Evolutionary conservation across 2,329 filamentous ascomycete species (phyloP).

Genomic region (Cytospora mali): DNA sequence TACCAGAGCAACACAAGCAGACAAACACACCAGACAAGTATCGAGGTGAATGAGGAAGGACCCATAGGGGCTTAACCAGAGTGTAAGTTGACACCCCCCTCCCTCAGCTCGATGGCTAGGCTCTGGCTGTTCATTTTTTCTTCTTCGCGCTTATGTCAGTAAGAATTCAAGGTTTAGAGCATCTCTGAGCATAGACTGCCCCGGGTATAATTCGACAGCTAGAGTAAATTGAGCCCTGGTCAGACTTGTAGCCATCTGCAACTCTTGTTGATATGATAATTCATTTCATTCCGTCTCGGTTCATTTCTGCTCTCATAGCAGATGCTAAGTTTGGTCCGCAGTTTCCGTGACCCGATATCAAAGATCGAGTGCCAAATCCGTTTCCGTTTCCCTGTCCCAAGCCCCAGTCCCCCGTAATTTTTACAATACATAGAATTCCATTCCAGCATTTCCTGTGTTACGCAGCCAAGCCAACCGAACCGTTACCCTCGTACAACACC

Average conservation of each 20-base stretch:
- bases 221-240: not conserved
- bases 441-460: conserved; percentile 3
- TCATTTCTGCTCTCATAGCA: conserved; percentile 10
- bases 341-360: not conserved
- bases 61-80: not conserved
- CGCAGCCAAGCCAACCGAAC: conserved; percentile 14
- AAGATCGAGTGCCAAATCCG: conserved; percentile 9
- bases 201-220: not conserved
- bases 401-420: conserved; percentile 1
- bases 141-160: too few species aligned
- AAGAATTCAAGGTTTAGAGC: not conserved
- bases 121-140: not conserved
- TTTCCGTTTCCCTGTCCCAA: conserved; percentile 2
- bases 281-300: conserved; percentile 16
- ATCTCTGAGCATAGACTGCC: not conserved
- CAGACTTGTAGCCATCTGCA: not conserved
- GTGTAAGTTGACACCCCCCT: not conserved
- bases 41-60: too few species aligned
- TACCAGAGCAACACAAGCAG: too few species aligned
- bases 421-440: conserved; percentile 13
- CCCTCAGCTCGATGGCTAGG: not conserved
- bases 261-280: not conserved
- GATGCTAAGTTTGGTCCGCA: conserved; percentile 7
- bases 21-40: too few species aligned
- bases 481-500: conserved; percentile 16